phyloP scores from a whole-genome alignment of 371 early-diverging fungal genomes.

The Syncephalastrum monosporum region DNA sequence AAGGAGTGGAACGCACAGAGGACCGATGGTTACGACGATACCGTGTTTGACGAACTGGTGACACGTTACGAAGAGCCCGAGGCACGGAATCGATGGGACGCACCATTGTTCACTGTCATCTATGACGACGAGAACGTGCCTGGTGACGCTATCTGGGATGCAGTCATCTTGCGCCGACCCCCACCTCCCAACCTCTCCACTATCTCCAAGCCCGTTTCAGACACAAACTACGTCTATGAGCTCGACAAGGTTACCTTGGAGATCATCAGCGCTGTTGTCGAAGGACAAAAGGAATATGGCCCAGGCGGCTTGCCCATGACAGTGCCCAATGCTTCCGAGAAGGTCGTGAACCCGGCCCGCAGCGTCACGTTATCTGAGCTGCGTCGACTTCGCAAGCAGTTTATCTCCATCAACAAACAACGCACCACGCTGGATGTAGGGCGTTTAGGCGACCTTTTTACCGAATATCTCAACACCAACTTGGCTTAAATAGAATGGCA shows the following conservation, averaged over 20 bases:
- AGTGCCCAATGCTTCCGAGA: conserved; percentile 57
- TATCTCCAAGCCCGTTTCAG: conserved; percentile 82
- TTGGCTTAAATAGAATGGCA: conserved; percentile 23
- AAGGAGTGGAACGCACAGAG: conserved; percentile 64
- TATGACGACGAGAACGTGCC: conserved; percentile 68
- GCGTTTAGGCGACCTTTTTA: conserved; percentile 82
- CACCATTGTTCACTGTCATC: conserved; percentile 86
- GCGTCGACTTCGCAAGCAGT: conserved; percentile 80
- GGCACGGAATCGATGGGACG: conserved; percentile 89
- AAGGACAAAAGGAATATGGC: conserved; percentile 72
- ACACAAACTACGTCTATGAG: conserved; percentile 89
- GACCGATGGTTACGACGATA: conserved; percentile 52
- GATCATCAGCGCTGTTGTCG: conserved; percentile 76
- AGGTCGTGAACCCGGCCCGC: conserved; percentile 71
- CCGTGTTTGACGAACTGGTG: conserved; percentile 79
- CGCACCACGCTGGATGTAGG: conserved; percentile 69
- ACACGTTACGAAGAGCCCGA: conserved; percentile 96
- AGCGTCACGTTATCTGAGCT: conserved; percentile 80
- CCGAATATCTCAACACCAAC: conserved; percentile 85
- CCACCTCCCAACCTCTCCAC: conserved; percentile 86
- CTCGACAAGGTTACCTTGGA: conserved; percentile 82
- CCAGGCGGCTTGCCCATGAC: conserved; percentile 60
- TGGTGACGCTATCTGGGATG: conserved; percentile 71
- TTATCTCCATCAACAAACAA: conserved; percentile 83
- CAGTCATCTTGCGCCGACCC: conserved; percentile 73